Evolutionary conservation across 2,329 filamentous ascomycete species (phyloP), one percentile per base, ranked within the genome.

Genomic region (Beauveria scarabaeidicola): DNA sequence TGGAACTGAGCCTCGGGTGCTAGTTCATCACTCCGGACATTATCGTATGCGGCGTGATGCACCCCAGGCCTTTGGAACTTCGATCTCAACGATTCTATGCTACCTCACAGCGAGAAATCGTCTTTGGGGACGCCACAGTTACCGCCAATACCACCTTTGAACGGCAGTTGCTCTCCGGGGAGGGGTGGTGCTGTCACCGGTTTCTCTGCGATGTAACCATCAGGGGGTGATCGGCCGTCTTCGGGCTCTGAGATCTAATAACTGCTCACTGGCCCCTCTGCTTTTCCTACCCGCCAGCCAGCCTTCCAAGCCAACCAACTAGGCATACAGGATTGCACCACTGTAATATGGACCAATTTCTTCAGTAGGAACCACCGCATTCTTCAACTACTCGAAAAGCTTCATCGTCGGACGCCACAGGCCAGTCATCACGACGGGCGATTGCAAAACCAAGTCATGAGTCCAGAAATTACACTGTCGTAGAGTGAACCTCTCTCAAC

Each of bases 191-290:
- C 66, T 61, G 61, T 62, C 57, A 55, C 58, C 57, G 56, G 63
- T 64, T 25, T 58, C 10, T 51, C 61, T 52, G 51, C 66, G 61
- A 68, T 68, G 67, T 68, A 68, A 68, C 67, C 64, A 65, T 63
- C 62, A 63, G 62, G 63, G 62, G 61, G 60, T 43, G 52, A 60
- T 63, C 60, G 48, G 43, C 32, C 48, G 61, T 52, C 23, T 25
- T 51, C 38, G 32, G 27, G 25, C 58, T 44, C 51, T 36, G 51
- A 59, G 58, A 60, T 56, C 52, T 60, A 15, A 43, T 56, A 15
- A 43, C 52, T 51, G 52, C 21, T 36, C 50, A 41, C 57, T 48
- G 44, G 17, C 25, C 29, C 23, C 29, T 47, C 52, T 54, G 41
- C 53, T 47, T 13, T 36, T 58, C 32, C 32, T 47, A 36, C 36